These are phyloP conservation scores for Cercospora zeina DNA, from an alignment of 2,329 filamentous ascomycete genomes.

Conservation along the genomic window DNA sequence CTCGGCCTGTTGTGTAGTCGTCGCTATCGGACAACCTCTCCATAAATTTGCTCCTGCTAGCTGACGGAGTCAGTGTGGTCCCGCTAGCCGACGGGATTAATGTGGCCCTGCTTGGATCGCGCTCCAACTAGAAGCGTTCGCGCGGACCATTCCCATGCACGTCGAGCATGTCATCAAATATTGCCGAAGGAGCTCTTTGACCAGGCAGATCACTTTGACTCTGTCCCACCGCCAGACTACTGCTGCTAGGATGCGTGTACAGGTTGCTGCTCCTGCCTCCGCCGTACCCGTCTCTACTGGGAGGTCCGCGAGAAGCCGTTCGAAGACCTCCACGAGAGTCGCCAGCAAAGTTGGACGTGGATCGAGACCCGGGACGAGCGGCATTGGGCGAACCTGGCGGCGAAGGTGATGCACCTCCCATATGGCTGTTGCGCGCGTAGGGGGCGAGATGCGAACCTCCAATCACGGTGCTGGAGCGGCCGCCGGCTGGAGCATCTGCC, in stretches of 20 bases:
- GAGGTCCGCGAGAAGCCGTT: constrained; percentile 14
- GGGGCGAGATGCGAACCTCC: constrained; percentile 42
- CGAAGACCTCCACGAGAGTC: constrained; percentile 24
- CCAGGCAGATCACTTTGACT: constrained; percentile 60
- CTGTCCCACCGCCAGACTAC: constrained; percentile 39
- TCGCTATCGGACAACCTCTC: constrained; percentile 4
- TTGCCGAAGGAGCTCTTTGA: constrained; percentile 79
- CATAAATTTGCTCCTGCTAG: constrained; percentile 18
- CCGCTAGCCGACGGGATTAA: constrained; percentile 11
- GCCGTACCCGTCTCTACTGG: constrained; percentile 20
- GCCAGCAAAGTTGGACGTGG: constrained; percentile 24
- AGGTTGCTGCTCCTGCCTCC: constrained; percentile 21
- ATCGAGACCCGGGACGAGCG: constrained; percentile 22
- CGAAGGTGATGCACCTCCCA: constrained; percentile 26
- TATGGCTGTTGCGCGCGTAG: constrained; percentile 35
- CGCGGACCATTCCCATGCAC: constrained; percentile 56
- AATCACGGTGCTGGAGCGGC: constrained; percentile 46
- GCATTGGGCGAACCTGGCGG: constrained; percentile 34
- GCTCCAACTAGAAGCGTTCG: constrained; percentile 25
- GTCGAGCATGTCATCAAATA: constrained; percentile 85
- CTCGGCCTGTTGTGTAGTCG: neutral
- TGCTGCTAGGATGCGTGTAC: constrained; percentile 42
- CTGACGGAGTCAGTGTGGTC: constrained; percentile 11
- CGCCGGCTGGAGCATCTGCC: constrained; percentile 46
- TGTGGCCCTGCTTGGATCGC: constrained; percentile 12